A percentile compares a stretch with the other conserved stretches of the same genome.
Conservation (phyloP, 164 flowering plant species). For the Hamamelis virginiana region DNA sequence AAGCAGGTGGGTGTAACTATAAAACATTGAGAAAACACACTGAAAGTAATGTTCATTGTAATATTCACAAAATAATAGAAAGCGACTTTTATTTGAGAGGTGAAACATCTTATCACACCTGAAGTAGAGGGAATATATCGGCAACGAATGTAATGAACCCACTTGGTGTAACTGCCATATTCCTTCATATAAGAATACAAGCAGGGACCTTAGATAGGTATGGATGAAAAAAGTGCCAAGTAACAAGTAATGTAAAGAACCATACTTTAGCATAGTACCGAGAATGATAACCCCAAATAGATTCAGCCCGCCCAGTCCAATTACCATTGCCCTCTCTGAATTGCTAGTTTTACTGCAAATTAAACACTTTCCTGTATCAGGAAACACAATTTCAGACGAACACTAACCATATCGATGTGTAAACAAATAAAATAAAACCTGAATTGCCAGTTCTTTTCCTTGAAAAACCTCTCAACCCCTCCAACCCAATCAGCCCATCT, state of each 20-base stretch:
- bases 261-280: constrained; percentile 79
- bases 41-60: not conserved
- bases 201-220: constrained; percentile 14
- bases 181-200: constrained; percentile 48
- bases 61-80: not conserved
- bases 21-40: not conserved
- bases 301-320: constrained; percentile 91
- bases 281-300: constrained; percentile 88
- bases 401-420: not conserved
- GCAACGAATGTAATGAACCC: constrained; percentile 77
- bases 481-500: constrained; percentile 79
- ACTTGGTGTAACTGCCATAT: constrained; percentile 45
- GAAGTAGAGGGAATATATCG: constrained; percentile 85
- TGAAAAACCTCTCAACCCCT: constrained; percentile 63
- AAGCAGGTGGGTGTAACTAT: not conserved
- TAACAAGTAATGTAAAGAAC: not conserved
- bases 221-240: not conserved
- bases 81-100: not conserved
- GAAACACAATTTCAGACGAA: not conserved
- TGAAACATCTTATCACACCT: constrained; percentile 51
- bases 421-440: constrained; percentile 40
- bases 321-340: constrained; percentile 82
- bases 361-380: constrained; percentile 3
- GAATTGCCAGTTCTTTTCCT: constrained; percentile 80
- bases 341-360: constrained; percentile 66